Conservation (phyloP, 2,329 filamentous ascomycete genomes). For the Dichotomopilus funicola region DNA sequence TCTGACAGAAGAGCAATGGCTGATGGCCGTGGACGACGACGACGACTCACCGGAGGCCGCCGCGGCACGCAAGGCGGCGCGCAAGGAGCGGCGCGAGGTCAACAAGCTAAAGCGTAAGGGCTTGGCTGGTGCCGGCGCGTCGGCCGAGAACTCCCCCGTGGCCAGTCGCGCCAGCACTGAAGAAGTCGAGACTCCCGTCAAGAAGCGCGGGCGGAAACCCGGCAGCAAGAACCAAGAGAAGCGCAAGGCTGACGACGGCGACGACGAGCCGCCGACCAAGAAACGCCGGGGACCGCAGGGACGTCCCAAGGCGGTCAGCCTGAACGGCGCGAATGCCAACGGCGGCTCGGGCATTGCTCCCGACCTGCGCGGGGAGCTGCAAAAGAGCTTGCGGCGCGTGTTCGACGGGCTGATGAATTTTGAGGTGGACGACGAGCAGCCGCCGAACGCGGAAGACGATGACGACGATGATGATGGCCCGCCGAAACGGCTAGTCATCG, state of each 20-base stretch:
- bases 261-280: constrained; percentile 71
- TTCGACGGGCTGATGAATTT: constrained; percentile 78
- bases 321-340: constrained; percentile 38
- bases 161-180: constrained; percentile 80
- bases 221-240: constrained; percentile 65
- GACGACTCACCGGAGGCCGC: constrained; percentile 92
- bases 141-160: constrained; percentile 63
- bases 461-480: constrained; percentile 50
- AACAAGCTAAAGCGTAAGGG: constrained; percentile 63
- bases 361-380: constrained; percentile 68
- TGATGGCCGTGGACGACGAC: constrained; percentile 94
- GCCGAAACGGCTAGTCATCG: constrained; percentile 74
- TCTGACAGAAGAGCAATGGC: constrained; percentile 96
- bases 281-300: constrained; percentile 68
- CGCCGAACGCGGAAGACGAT: constrained; percentile 38
- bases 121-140: constrained; percentile 17
- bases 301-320: constrained; percentile 54
- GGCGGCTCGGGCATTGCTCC: constrained; percentile 45
- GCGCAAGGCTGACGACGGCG: constrained; percentile 76
- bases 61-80: constrained; percentile 80
- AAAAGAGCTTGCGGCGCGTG: constrained; percentile 68
- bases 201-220: constrained; percentile 81
- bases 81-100: constrained; percentile 68
- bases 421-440: constrained; percentile 66
- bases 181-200: constrained; percentile 65